These are phyloP conservation scores for Arthrobotrys entomopaga DNA, from an alignment of 2,329 filamentous ascomycete genomes.

Conservation along the genomic window DNA sequence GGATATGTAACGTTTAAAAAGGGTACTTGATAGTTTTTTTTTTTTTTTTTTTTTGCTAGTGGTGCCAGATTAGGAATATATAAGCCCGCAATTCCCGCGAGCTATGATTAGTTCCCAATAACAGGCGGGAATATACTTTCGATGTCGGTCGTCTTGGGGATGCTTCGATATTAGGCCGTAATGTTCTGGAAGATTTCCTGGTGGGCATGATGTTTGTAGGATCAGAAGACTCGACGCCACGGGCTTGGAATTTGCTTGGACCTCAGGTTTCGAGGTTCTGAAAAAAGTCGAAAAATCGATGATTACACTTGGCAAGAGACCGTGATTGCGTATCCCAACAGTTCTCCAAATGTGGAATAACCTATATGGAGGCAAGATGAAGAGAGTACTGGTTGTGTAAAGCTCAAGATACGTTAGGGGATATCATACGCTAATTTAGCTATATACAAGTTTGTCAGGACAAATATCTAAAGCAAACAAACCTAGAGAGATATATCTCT, in stretches of 20 bases:
- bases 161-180: neutral
- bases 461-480: neutral
- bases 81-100: neutral
- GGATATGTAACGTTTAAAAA: slow-evolving; percentile 13
- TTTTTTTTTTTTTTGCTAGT: neutral
- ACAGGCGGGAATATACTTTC: neutral
- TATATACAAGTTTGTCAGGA: slow-evolving; percentile 1
- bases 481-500: no score
- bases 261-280: no score
- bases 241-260: no score
- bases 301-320: no score
- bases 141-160: slow-evolving; percentile 1
- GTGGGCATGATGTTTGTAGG: neutral
- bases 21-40: neutral
- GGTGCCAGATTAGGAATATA: neutral
- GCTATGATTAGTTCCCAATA: slow-evolving; percentile 1
- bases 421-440: slow-evolving; percentile 6
- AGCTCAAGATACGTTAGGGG: neutral
- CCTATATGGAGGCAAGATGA: neutral
- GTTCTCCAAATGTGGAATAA: neutral
- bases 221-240: neutral
- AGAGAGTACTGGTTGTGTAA: neutral
- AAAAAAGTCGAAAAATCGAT: no score
- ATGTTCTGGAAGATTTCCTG: slow-evolving; percentile 13
- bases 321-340: neutral